A percentile compares a stretch with the other conserved stretches of the same genome.
Evolutionary conservation across 495 filamentous ascomycete species (phyloP).

Genomic region (Aspergillus nidulans): DNA sequence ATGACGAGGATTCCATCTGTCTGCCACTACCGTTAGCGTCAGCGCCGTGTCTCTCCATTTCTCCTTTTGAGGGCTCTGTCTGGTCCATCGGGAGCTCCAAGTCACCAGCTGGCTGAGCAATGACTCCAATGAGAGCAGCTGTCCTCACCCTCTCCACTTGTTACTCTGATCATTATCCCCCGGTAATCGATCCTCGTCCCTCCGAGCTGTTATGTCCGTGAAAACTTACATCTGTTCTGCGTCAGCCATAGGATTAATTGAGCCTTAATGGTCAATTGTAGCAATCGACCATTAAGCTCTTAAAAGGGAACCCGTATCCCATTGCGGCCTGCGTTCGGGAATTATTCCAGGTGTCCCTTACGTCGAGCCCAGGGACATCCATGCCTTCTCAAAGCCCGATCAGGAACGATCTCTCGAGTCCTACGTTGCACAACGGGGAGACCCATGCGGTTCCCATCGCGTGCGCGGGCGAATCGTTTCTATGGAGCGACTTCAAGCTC

Average conservation of each 20-base stretch:
- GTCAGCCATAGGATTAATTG: neutral
- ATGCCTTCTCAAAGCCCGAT: neutral
- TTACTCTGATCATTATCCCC: neutral
- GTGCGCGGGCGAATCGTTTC: neutral
- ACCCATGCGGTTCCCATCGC: conserved; percentile 4
- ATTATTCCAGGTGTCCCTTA: neutral
- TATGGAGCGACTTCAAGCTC: neutral
- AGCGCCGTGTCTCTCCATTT: neutral
- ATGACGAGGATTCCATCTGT: neutral
- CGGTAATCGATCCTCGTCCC: conserved; percentile 6
- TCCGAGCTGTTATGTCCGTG: neutral
- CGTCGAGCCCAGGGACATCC: neutral
- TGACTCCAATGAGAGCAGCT: neutral
- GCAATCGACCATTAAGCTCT: neutral
- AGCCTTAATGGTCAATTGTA: neutral
- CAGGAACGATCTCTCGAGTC: neutral
- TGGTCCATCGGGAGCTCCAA: neutral
- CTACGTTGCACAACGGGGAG: conserved; percentile 12
- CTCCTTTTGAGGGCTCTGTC: neutral
- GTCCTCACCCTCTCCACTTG: neutral
- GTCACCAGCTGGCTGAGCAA: neutral
- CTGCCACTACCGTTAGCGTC: conserved; percentile 3
- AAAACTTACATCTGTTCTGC: conserved; percentile 6
- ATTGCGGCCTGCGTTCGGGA: neutral
- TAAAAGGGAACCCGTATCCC: neutral